Conservation (phyloP, 2,329 filamentous ascomycete genomes). For the Hypoxylon sp. region DNA sequence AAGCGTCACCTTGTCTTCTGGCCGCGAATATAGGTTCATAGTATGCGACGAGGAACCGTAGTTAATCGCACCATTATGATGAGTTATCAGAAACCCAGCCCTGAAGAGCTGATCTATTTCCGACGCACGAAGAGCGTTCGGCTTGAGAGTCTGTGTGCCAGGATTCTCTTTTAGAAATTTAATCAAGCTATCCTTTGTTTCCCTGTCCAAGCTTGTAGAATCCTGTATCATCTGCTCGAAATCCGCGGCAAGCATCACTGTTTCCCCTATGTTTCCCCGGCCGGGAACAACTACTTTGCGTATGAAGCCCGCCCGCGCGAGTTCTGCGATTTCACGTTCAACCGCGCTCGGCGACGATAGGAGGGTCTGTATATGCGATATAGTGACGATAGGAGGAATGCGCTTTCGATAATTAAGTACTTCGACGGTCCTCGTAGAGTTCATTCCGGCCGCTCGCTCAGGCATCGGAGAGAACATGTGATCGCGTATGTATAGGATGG, state of each 20-base stretch:
- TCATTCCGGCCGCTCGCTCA: conserved; percentile 71
- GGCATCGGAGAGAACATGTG: conserved; percentile 77
- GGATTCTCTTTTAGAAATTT: conserved; percentile 67
- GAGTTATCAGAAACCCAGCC: conserved; percentile 76
- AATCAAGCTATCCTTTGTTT: conserved; percentile 67
- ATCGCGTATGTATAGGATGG: conserved; percentile 72
- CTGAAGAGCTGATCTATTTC: conserved; percentile 68
- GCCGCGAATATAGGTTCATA: conserved; percentile 62
- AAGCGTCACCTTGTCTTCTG: conserved; percentile 69
- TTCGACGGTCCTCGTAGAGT: conserved; percentile 73
- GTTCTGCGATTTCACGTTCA: conserved; percentile 76
- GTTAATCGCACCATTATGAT: conserved; percentile 56
- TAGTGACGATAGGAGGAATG: conserved; percentile 75
- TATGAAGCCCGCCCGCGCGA: conserved; percentile 70
- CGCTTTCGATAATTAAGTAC: conserved; percentile 72
- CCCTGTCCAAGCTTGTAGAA: conserved; percentile 57
- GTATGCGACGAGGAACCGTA: conserved; percentile 53
- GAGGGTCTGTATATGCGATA: conserved; percentile 76
- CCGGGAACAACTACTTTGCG: conserved; percentile 75
- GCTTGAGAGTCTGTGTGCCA: conserved; percentile 60
- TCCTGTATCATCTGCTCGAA: conserved; percentile 65
- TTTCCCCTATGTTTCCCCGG: conserved; percentile 74
- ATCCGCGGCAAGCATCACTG: conserved; percentile 71
- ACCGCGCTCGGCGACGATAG: conserved; percentile 73
- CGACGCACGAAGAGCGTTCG: conserved; percentile 46